Conservation (phyloP, 305 asterid genomes). For the Plantago rigida region DNA sequence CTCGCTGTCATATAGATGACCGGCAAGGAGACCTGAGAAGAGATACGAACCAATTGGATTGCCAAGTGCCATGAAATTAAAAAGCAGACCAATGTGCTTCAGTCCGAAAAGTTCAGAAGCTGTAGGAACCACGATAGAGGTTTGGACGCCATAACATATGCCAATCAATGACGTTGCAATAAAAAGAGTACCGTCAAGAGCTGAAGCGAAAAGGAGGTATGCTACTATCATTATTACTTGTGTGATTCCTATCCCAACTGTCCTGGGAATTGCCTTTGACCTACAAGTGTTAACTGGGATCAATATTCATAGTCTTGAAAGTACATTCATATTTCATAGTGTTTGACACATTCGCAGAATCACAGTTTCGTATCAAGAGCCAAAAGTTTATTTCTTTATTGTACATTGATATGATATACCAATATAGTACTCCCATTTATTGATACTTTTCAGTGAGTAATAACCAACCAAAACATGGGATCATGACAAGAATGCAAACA, state of each 20-base stretch:
- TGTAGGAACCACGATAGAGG: constrained; percentile 54
- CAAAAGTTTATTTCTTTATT: no score
- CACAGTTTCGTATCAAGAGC: no score
- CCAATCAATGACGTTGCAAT: constrained; percentile 55
- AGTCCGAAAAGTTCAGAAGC: constrained; percentile 68
- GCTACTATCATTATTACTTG: constrained; percentile 52
- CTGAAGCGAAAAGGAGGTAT: constrained; percentile 55
- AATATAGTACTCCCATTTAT: no score
- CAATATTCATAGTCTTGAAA: background rate
- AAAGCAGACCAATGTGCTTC: constrained; percentile 53
- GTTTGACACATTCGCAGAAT: no score
- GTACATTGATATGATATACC: no score
- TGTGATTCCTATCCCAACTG: constrained; percentile 51
- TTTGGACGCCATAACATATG: constrained; percentile 59
- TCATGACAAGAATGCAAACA: no score
- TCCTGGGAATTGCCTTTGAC: constrained; percentile 53
- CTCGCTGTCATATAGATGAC: constrained; percentile 51
- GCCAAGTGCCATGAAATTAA: constrained; percentile 52
- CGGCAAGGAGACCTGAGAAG: constrained; percentile 66
- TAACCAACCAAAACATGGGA: no score
- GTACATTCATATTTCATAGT: no score
- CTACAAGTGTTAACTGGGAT: constrained; percentile 30
- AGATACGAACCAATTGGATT: constrained; percentile 62
- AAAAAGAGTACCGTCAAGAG: constrained; percentile 39
- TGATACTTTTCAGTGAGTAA: no score